A percentile compares a stretch with the other conserved stretches of the same genome.
Evolutionary conservation across 805 yeast genomes (phyloP).

Genomic region (Candida anglica): DNA sequence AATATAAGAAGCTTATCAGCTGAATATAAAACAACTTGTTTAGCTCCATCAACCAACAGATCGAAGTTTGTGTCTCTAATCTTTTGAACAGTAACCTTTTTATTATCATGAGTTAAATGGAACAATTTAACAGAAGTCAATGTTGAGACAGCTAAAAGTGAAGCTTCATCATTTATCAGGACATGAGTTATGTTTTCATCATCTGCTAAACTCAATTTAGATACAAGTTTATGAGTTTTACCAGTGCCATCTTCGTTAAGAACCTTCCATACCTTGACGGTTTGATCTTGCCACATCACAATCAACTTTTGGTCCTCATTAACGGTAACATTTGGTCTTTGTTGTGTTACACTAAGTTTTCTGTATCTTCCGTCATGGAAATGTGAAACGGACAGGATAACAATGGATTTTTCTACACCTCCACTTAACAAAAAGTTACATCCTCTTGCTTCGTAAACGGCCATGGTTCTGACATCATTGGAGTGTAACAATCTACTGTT

Average conservation of each 20-base stretch:
- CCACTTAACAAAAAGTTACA: slow-evolving; percentile 72
- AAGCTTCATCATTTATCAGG: slow-evolving; percentile 60
- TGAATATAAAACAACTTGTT: slow-evolving; percentile 42
- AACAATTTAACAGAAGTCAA: slow-evolving; percentile 66
- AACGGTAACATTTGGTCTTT: slow-evolving; percentile 46
- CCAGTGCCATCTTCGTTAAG: slow-evolving; percentile 23
- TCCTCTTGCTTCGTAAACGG: slow-evolving; percentile 64
- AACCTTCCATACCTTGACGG: slow-evolving; percentile 76
- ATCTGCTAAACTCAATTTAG: slow-evolving; percentile 63
- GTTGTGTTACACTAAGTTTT: slow-evolving; percentile 65
- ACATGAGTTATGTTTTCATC: slow-evolving; percentile 78
- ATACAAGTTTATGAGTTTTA: slow-evolving; percentile 45
- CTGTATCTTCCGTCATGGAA: slow-evolving; percentile 71
- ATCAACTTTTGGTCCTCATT: slow-evolving; percentile 49
- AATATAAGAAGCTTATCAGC: slow-evolving; percentile 44
- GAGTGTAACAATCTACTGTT: slow-evolving; percentile 79
- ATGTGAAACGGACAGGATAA: slow-evolving; percentile 58
- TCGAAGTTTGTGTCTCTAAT: slow-evolving; percentile 42
- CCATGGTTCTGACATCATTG: slow-evolving; percentile 78
- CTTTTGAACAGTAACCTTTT: slow-evolving; percentile 48
- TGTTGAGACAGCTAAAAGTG: slow-evolving; percentile 69
- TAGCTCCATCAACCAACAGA: slow-evolving; percentile 52
- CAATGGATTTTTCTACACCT: slow-evolving; percentile 73
- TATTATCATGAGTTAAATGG: slow-evolving; percentile 43
- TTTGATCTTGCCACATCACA: slow-evolving; percentile 78